Evolutionary conservation across 2,329 filamentous ascomycete species (phyloP), one percentile per base, ranked within the genome.

Genomic region (Zarea fungicola): DNA sequence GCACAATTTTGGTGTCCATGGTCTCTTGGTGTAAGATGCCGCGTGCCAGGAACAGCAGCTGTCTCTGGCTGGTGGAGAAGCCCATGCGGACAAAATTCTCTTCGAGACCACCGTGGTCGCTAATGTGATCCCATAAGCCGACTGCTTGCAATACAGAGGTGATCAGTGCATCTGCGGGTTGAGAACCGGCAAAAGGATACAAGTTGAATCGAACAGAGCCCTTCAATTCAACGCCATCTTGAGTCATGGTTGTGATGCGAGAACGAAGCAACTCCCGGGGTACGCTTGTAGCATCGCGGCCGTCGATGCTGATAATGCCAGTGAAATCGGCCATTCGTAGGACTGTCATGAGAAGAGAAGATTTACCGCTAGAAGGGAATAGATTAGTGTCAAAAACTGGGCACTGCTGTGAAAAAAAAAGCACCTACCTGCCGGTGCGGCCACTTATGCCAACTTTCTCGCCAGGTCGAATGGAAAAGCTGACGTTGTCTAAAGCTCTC

Each of bases 151-250:
- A n/a, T 7, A 16, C 16, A 5, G 14, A 14, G 7, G 42, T 42
- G 8, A 48, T 34, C 9, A 14, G 7, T 2, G 21, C 28, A 11
- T 41, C 36, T n/a, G 28, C 21, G 5, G 42, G 32, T 11, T 19
- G n/a, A 7, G 5, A 5, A 4, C 42, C 26, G 8, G 21, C 25
- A n/a, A 32, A 49, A 1, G 49, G 48, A 5, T 51, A 48, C n/a
- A 53, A 16, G 42, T 77, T 77, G 21, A 65, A 58, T 14, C 69
- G 66, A 4, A 77, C 60, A 3, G 62, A 68, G 18, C 67, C 71
- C 3, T 65, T 63, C 9, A 76, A 59, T 6, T 70, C 59, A 41
- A 74, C 64, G 0, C 71, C 62, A 26, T 76, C 72, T 60, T 76
- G 73, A 1, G 73, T 70, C 6, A 76, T 53, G 0, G 58, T 57